Evolutionary conservation across 352 stramenopile genomes (phyloP).

Genomic region (Globisporangium paddicum): DNA sequence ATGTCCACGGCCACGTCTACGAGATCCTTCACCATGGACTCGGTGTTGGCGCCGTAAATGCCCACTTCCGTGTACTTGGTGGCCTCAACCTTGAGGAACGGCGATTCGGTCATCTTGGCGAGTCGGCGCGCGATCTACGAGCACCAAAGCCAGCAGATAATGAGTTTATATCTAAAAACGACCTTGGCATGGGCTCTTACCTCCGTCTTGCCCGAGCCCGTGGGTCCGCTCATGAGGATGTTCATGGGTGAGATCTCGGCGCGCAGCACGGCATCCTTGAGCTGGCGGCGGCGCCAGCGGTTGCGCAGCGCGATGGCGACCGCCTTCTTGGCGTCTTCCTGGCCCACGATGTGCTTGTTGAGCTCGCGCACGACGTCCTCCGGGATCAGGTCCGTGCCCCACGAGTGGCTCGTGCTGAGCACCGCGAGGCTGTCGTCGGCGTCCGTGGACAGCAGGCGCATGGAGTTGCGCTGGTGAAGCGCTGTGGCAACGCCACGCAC

Average conservation of each 20-base stretch:
- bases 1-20: constrained; percentile 95
- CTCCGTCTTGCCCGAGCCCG: constrained; percentile 98
- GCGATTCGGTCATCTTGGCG: constrained; percentile 95
- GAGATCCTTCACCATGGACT: constrained; percentile 98
- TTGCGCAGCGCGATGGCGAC: constrained; percentile 99
- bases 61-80: constrained; percentile 99
- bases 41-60: constrained; percentile 97
- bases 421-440: constrained; percentile 8
- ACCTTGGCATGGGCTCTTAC: no score
- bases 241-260: constrained; percentile 97
- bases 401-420: constrained; percentile 12
- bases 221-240: constrained; percentile 99
- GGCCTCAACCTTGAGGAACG: constrained; percentile 98
- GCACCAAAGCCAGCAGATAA: no score
- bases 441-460: not conserved
- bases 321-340: constrained; percentile 96
- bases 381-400: constrained; percentile 63
- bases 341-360: constrained; percentile 96
- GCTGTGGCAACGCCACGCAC: not conserved
- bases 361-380: constrained; percentile 92
- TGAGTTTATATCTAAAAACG: no score
- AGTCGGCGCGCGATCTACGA: constrained; percentile 97
- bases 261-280: constrained; percentile 79
- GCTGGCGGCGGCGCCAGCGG: constrained; percentile 95
- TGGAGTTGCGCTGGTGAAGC: not conserved